Conservation (phyloP, 257 asterid genomes). For the Knoxia roxburghii region DNA sequence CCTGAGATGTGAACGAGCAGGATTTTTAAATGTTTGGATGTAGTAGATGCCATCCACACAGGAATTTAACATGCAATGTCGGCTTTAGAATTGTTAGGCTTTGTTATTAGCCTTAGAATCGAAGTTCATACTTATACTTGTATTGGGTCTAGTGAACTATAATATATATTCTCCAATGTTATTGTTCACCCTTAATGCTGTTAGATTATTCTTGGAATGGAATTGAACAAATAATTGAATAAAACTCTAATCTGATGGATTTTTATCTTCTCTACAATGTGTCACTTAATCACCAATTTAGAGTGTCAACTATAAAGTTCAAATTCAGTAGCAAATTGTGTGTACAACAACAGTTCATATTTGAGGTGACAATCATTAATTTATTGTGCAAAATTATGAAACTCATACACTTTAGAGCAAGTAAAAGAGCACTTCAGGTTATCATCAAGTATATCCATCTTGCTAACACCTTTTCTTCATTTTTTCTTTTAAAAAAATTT, state of each 20-base stretch:
- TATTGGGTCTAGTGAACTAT: neutral
- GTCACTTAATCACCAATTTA: neutral
- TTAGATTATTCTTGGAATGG: neutral
- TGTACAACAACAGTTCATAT: neutral
- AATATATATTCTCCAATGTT: neutral
- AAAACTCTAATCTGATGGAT: no score
- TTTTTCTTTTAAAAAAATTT: neutral
- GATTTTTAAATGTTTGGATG: neutral
- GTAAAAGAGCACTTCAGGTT: no score
- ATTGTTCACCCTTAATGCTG: neutral
- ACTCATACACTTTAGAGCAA: neutral
- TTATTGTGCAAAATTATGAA: neutral
- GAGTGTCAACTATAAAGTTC: neutral
- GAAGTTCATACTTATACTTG: neutral
- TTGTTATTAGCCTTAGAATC: neutral
- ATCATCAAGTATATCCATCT: neutral
- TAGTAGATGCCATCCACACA: neutral
- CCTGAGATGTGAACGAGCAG: neutral
- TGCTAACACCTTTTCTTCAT: neutral
- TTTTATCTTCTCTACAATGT: neutral
- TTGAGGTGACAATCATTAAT: neutral
- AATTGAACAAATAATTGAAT: neutral
- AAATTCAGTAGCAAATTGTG: neutral
- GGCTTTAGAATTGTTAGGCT: neutral
- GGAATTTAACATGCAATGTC: neutral